Conservation (phyloP, 768 basidiomycete genomes). For the Zangia roseola region DNA sequence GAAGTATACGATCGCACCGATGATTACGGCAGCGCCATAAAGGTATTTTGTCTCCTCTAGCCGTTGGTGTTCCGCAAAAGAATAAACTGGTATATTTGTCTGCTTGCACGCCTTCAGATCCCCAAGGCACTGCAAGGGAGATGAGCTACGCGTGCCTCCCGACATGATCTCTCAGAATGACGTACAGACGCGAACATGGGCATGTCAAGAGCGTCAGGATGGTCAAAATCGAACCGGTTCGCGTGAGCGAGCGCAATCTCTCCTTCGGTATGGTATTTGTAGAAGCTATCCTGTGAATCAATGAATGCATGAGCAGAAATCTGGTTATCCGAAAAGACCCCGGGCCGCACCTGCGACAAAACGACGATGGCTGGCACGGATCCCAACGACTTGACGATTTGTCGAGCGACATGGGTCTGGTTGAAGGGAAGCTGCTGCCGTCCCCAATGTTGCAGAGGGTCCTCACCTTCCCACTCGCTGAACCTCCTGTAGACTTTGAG, state of each 20-base stretch:
- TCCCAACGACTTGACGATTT: constrained; percentile 79
- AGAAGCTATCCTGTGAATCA: constrained; percentile 81
- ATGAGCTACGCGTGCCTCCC: not conserved
- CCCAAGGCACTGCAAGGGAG: constrained; percentile 60
- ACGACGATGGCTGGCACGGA: constrained; percentile 88
- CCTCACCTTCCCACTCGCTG: constrained; percentile 81
- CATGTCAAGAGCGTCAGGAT: constrained; percentile 92
- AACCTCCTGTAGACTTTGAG: constrained; percentile 55
- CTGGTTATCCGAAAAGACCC: not conserved
- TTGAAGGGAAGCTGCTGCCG: constrained; percentile 1
- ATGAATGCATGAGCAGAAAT: not conserved
- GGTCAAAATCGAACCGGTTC: constrained; percentile 83
- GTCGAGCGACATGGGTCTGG: constrained; percentile 82
- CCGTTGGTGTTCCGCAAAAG: constrained; percentile 87
- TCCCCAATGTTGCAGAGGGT: not conserved
- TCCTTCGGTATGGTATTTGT: constrained; percentile 75
- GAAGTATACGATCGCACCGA: constrained; percentile 45
- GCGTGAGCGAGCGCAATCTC: constrained; percentile 82
- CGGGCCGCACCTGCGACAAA: constrained; percentile 79
- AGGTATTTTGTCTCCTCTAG: constrained; percentile 78
- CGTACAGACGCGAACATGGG: constrained; percentile 76
- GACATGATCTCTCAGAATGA: constrained; percentile 5
- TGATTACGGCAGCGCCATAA: constrained; percentile 92
- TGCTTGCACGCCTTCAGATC: constrained; percentile 85
- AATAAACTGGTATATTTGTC: constrained; percentile 91